A percentile compares a stretch with the other conserved stretches of the same genome.
Conservation (phyloP, 1,139 yeast genomes). For the Geotrichum cucujoidarum region DNA sequence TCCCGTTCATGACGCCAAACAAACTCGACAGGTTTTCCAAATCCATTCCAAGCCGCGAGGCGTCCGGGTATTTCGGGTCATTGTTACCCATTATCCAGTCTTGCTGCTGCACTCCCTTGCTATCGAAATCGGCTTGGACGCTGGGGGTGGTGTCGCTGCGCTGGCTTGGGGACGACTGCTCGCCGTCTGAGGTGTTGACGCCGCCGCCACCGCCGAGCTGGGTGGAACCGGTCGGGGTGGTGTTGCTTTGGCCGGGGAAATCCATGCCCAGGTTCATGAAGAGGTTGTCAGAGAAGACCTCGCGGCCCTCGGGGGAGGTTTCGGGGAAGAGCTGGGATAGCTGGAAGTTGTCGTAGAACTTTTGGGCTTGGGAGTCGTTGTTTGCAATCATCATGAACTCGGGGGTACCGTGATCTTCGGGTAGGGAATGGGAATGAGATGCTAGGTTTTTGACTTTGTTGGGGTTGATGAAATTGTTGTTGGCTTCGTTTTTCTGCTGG, state of each 20-base stretch:
- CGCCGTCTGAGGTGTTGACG: too few relatives aligned
- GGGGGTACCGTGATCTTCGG: slow-evolving; percentile 20
- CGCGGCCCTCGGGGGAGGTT: background rate
- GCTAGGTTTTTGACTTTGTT: background rate
- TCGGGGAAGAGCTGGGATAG: slow-evolving; percentile 40
- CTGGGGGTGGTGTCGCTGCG: too few relatives aligned
- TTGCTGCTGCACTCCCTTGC: too few relatives aligned
- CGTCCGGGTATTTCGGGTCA: too few relatives aligned
- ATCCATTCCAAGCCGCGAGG: too few relatives aligned
- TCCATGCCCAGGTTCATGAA: background rate
- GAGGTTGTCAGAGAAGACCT: background rate
- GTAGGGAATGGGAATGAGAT: too few relatives aligned
- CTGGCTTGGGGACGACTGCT: too few relatives aligned
- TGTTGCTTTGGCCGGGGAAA: background rate
- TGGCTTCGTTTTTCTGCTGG: background rate
- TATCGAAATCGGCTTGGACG: too few relatives aligned
- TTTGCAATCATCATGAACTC: slow-evolving; percentile 37
- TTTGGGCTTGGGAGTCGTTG: slow-evolving; percentile 29
- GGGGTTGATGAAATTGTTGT: background rate
- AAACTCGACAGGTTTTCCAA: too few relatives aligned
- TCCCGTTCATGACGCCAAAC: too few relatives aligned
- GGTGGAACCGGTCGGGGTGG: background rate
- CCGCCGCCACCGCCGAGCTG: too few relatives aligned
- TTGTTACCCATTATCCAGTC: too few relatives aligned
- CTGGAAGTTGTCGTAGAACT: slow-evolving; percentile 35